phyloP scores from a whole-genome alignment of 148 eudicot species.

The Suaeda aralocaspica region DNA sequence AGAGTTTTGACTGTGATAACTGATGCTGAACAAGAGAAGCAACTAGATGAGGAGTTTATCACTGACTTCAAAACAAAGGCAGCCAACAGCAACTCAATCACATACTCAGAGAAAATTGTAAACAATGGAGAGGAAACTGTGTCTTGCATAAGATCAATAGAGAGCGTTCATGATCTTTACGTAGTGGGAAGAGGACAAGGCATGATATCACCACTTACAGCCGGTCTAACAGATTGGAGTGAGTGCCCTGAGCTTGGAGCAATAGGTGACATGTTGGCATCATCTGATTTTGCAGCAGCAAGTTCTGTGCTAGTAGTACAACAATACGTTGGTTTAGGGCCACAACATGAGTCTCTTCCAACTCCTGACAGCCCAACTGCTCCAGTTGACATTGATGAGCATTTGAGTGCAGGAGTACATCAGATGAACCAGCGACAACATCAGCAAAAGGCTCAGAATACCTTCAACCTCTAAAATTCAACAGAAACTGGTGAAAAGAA shows the following conservation, averaged over 20 bases:
- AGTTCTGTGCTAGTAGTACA: slow-evolving; percentile 68
- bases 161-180: slow-evolving; percentile 52
- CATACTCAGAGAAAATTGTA: slow-evolving; percentile 42
- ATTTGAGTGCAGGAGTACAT: slow-evolving; percentile 15
- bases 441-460: slow-evolving; percentile 3
- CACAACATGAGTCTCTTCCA: slow-evolving; percentile 29
- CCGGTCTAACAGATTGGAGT: slow-evolving; percentile 91
- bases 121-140: slow-evolving; percentile 76
- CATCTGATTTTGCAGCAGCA: slow-evolving; percentile 65
- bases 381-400: slow-evolving; percentile 25
- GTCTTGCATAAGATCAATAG: slow-evolving; percentile 60
- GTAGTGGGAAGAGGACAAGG: slow-evolving; percentile 85
- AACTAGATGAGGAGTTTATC: slow-evolving; percentile 54
- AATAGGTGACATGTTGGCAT: slow-evolving; percentile 78
- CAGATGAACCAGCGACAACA: slow-evolving; percentile 21
- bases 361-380: slow-evolving; percentile 43
- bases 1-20: slow-evolving; percentile 45
- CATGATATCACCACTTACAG: slow-evolving; percentile 60
- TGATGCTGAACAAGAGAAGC: slow-evolving; percentile 49
- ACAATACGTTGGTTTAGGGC: slow-evolving; percentile 47
- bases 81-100: slow-evolving; percentile 35
- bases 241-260: slow-evolving; percentile 95
- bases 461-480: slow-evolving; percentile 1
- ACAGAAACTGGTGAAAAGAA: not conserved
- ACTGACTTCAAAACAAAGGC: slow-evolving; percentile 50